Conservation (phyloP, 164 flowering plant genomes). For the Stephania yunnanensis region DNA sequence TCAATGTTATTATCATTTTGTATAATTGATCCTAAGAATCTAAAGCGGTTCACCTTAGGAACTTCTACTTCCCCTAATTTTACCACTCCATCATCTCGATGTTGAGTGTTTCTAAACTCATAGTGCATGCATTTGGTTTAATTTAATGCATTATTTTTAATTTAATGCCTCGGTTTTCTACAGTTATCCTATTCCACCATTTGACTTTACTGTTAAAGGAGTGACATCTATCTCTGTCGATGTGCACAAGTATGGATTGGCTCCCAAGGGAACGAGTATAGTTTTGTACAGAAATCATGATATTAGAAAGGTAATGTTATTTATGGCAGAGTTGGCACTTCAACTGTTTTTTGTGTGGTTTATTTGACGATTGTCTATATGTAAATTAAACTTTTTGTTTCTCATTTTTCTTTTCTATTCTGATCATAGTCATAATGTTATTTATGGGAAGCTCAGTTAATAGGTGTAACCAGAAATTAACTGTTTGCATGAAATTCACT, state of each 20-base stretch:
- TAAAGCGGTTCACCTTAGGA: too few relatives aligned
- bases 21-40: too few relatives aligned
- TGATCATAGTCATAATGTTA: too few relatives aligned
- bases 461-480: not conserved
- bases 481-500: not conserved
- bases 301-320: conserved; percentile 63
- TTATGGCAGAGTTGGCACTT: not conserved
- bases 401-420: not conserved
- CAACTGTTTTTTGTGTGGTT: not conserved
- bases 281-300: conserved; percentile 84
- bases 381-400: not conserved
- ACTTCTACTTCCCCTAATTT: too few relatives aligned
- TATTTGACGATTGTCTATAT: not conserved
- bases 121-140: too few relatives aligned
- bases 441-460: not conserved
- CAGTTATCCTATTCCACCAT: conserved; percentile 86
- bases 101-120: too few relatives aligned
- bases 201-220: conserved; percentile 86
- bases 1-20: too few relatives aligned
- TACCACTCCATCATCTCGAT: too few relatives aligned
- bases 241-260: conserved; percentile 98
- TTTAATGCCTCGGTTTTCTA: conserved; percentile 3
- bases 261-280: conserved; percentile 94
- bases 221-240: conserved; percentile 92
- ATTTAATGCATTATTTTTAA: not conserved